Conservation (phyloP, 441 rosid species). For the Brassica balearica region DNA sequence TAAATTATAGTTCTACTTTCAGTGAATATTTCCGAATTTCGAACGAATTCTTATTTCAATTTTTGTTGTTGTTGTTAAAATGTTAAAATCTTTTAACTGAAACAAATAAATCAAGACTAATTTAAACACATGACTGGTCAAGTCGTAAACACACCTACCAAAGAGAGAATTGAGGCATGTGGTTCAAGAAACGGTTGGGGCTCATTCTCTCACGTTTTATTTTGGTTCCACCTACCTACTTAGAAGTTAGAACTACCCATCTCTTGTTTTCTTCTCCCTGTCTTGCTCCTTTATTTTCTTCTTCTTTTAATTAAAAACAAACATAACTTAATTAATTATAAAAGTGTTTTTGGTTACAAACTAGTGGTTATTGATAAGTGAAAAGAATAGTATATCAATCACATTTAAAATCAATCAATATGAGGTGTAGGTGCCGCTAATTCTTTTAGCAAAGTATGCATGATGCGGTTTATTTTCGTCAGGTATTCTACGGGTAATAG, state of each 20-base stretch:
- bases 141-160: slow-evolving; percentile 33
- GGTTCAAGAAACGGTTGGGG: slow-evolving; percentile 35
- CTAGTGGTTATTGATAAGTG: slow-evolving; percentile 1
- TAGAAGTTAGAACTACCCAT: slow-evolving; percentile 7
- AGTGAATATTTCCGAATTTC: neutral
- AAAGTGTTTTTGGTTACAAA: slow-evolving; percentile 1
- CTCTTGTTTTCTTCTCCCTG: slow-evolving; percentile 12
- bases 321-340: neutral
- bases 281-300: neutral
- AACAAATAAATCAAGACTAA: neutral
- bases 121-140: neutral
- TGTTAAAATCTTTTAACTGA: neutral
- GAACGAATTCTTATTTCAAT: neutral
- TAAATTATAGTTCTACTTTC: neutral
- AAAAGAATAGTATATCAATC: neutral
- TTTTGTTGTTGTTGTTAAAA: neutral
- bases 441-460: too few species aligned
- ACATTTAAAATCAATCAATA: neutral
- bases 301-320: neutral
- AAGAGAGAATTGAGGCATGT: slow-evolving; percentile 30
- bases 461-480: too few species aligned
- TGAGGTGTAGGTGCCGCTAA: neutral
- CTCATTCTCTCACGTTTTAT: slow-evolving; percentile 44
- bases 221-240: slow-evolving; percentile 39
- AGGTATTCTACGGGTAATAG: too few species aligned